Conservation (phyloP, 78 protist genomes). For the Polysphondylium violaceum region DNA sequence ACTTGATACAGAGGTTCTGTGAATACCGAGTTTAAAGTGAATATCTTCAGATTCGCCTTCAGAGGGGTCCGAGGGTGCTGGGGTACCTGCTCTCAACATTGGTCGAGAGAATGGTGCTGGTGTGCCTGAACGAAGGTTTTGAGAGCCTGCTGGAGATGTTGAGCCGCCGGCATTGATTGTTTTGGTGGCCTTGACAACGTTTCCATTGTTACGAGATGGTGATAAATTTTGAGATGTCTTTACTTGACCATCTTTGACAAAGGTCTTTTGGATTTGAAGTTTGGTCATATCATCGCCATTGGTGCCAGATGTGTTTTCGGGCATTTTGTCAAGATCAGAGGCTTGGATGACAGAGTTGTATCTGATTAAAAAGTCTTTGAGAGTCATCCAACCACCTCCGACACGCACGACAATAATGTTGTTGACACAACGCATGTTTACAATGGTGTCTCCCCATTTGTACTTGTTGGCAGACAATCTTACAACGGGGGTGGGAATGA, state of each 20-base stretch:
- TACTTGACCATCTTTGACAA: slow-evolving; percentile 8
- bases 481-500: slow-evolving; percentile 32
- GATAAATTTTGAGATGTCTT: slow-evolving; percentile 66
- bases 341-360: slow-evolving; percentile 61
- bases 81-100: slow-evolving; percentile 19
- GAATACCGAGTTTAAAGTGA: slow-evolving; percentile 63
- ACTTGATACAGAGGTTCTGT: slow-evolving; percentile 38
- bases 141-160: neutral
- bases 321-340: slow-evolving; percentile 34
- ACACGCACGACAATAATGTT: slow-evolving; percentile 70
- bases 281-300: slow-evolving; percentile 34
- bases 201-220: neutral
- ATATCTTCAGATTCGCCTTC: slow-evolving; percentile 12
- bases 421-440: slow-evolving; percentile 65
- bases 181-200: slow-evolving; percentile 61
- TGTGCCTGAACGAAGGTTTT: slow-evolving; percentile 38
- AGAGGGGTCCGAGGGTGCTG: neutral
- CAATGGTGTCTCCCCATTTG: slow-evolving; percentile 76
- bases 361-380: slow-evolving; percentile 53
- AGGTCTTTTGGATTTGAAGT: slow-evolving; percentile 64
- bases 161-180: neutral
- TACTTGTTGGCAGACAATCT: slow-evolving; percentile 60
- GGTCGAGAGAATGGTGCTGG: slow-evolving; percentile 47
- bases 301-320: neutral
- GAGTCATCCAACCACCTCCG: slow-evolving; percentile 79